These are phyloP conservation scores for Persicaria tinctoria DNA, from an alignment of 148 eudicot genomes.

Conservation along the genomic window DNA sequence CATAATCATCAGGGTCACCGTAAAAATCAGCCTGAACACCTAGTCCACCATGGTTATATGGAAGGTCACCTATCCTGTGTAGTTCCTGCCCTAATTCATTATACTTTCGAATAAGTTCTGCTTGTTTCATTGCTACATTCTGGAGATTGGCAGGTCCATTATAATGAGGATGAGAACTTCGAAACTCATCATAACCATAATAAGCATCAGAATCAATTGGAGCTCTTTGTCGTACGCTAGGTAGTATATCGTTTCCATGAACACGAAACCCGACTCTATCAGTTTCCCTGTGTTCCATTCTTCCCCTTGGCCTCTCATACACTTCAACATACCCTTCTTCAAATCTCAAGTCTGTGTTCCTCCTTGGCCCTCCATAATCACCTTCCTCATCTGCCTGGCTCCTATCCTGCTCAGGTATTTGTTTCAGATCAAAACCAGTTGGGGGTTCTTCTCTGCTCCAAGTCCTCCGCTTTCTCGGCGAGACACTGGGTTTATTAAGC, in stretches of 20 bases:
- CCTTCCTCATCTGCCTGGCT: conserved; percentile 17
- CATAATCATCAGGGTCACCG: conserved; percentile 23
- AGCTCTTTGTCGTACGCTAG: conserved; percentile 21
- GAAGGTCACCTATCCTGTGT: conserved; percentile 28
- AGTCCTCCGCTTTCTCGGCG: conserved; percentile 11
- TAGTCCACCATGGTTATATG: conserved; percentile 23
- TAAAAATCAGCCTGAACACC: conserved; percentile 16
- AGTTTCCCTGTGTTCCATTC: neutral
- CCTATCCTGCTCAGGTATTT: conserved; percentile 20
- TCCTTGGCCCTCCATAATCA: conserved; percentile 18
- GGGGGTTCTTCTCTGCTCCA: conserved; percentile 8
- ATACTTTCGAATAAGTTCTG: conserved; percentile 52
- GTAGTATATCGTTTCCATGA: conserved; percentile 13
- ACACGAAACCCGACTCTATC: conserved; percentile 18
- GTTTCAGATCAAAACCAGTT: conserved; percentile 10
- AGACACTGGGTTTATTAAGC: conserved; percentile 11
- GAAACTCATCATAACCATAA: neutral
- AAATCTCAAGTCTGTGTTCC: conserved; percentile 23
- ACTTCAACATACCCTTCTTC: conserved; percentile 23
- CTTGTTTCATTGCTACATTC: conserved; percentile 19
- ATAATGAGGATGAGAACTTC: neutral
- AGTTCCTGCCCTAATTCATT: conserved; percentile 53
- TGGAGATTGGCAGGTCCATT: conserved; percentile 30
- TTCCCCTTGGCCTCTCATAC: conserved; percentile 14
- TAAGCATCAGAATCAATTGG: conserved; percentile 20